Evolutionary conservation across 2,329 filamentous ascomycete genomes (phyloP).

Genomic region (Xylaria sp.): DNA sequence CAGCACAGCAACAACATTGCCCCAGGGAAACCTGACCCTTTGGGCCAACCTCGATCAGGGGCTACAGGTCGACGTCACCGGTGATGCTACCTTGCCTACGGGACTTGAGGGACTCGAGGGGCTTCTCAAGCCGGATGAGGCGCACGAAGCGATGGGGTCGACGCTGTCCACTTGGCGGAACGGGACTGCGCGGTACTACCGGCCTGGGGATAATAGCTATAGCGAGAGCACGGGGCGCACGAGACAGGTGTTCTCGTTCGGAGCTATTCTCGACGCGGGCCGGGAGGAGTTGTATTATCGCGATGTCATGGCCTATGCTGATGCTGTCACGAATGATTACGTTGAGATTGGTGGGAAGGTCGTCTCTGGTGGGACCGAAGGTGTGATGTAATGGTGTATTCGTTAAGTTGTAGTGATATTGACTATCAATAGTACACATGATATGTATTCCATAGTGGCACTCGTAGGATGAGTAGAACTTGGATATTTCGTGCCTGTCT

Average conservation of each 20-base stretch:
- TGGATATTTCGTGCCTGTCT: too few species aligned
- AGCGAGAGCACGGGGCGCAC: slow-evolving; percentile 51
- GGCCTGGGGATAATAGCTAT: slow-evolving; percentile 39
- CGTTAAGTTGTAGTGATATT: neutral
- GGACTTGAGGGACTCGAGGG: slow-evolving; percentile 59
- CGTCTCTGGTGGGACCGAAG: neutral
- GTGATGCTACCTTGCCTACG: slow-evolving; percentile 47
- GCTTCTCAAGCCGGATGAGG: slow-evolving; percentile 37
- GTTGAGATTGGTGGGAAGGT: slow-evolving; percentile 3
- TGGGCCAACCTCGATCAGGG: slow-evolving; percentile 40
- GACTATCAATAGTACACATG: neutral
- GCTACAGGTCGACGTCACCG: slow-evolving; percentile 35
- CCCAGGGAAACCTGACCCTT: slow-evolving; percentile 43
- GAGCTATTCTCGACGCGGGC: slow-evolving; percentile 34
- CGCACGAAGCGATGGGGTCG: slow-evolving; percentile 28
- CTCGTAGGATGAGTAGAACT: too few species aligned
- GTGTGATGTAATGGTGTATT: neutral
- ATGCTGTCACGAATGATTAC: slow-evolving; percentile 23
- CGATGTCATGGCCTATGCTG: slow-evolving; percentile 39
- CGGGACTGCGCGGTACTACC: slow-evolving; percentile 53
- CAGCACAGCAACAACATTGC: slow-evolving; percentile 41
- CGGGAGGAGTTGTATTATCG: slow-evolving; percentile 50
- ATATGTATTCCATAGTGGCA: too few species aligned
- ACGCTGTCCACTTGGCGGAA: slow-evolving; percentile 48
- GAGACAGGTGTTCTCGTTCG: slow-evolving; percentile 52